These are phyloP conservation scores for Pythium sukuiense DNA, from an alignment of 352 stramenopile genomes.

Conservation along the genomic window DNA sequence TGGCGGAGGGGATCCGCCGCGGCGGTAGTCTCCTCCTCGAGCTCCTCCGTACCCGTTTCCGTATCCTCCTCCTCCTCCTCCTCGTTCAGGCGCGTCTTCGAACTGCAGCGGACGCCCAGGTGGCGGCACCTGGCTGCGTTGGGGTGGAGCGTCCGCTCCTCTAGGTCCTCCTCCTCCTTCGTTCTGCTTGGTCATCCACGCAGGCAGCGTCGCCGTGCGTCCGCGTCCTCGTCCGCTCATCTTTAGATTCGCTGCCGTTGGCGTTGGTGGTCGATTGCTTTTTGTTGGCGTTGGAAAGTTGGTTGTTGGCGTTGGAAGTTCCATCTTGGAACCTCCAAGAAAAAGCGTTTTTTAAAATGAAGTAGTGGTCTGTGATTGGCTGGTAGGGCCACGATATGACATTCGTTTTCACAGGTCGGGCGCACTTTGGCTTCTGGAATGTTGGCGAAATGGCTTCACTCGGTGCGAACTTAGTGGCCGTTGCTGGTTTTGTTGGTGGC, in stretches of 20 bases:
- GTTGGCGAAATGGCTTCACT: slow-evolving; percentile 23
- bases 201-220: slow-evolving; percentile 67
- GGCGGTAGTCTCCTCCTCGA: slow-evolving; percentile 13
- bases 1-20: slow-evolving; percentile 17
- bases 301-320: slow-evolving; percentile 1
- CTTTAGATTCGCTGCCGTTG: slow-evolving; percentile 11
- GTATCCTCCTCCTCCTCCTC: slow-evolving; percentile 2
- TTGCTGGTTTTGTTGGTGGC: slow-evolving; percentile 4
- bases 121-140: slow-evolving; percentile 8
- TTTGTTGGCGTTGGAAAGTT: slow-evolving; percentile 13
- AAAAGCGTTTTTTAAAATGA: slow-evolving; percentile 10
- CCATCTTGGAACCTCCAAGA: too few species aligned
- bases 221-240: slow-evolving; percentile 84
- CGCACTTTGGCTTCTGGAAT: slow-evolving; percentile 3
- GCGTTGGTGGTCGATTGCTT: background rate
- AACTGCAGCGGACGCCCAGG: slow-evolving; percentile 58
- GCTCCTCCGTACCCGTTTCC: slow-evolving; percentile 3
- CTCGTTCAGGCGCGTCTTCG: slow-evolving; percentile 50
- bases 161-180: slow-evolving; percentile 11
- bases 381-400: background rate
- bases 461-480: slow-evolving; percentile 19
- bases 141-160: slow-evolving; percentile 8
- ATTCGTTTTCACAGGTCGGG: slow-evolving; percentile 4
- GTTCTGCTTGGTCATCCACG: slow-evolving; percentile 83
- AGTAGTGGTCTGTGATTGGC: slow-evolving; percentile 5